A percentile compares a stretch with the other conserved stretches of the same genome.
phyloP scores from a whole-genome alignment of 2,329 filamentous ascomycete species.

The Fusarium sambucinum region DNA sequence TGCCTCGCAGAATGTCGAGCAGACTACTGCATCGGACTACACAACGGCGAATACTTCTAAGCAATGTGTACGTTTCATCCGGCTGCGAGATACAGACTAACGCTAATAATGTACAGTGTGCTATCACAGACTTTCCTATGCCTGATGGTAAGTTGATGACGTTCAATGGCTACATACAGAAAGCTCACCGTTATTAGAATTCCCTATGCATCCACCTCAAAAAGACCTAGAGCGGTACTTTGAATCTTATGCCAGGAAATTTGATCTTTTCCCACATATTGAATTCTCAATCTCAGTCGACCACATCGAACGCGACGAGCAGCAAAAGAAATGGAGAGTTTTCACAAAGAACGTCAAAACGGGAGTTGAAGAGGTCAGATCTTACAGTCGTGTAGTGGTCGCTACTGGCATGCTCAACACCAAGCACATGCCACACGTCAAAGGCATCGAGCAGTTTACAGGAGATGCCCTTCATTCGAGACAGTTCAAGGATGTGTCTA shows the following conservation, averaged over 20 bases:
- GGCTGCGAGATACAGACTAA: background rate
- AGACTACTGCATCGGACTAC: slow-evolving; percentile 53
- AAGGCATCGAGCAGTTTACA: slow-evolving; percentile 55
- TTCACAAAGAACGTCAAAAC: slow-evolving; percentile 45
- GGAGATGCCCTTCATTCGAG: slow-evolving; percentile 57
- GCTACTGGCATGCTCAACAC: slow-evolving; percentile 52
- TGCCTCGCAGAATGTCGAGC: slow-evolving; percentile 50
- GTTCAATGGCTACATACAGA: background rate
- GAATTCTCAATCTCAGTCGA: slow-evolving; percentile 47
- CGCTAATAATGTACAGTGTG: slow-evolving; percentile 39
- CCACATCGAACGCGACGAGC: slow-evolving; percentile 46
- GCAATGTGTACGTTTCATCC: slow-evolving; percentile 43
- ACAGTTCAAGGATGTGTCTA: slow-evolving; percentile 49
- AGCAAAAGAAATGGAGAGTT: slow-evolving; percentile 47
- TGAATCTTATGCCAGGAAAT: slow-evolving; percentile 51
- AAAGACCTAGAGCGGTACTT: slow-evolving; percentile 50
- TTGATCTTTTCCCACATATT: slow-evolving; percentile 46
- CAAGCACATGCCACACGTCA: slow-evolving; percentile 53
- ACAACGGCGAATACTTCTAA: slow-evolving; percentile 51
- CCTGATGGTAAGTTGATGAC: slow-evolving; percentile 40
- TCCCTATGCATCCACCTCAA: slow-evolving; percentile 44
- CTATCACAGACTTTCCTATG: slow-evolving; percentile 54
- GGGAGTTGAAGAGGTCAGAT: slow-evolving; percentile 26
- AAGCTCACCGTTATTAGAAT: slow-evolving; percentile 23
- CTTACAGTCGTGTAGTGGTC: slow-evolving; percentile 55